Conservation (phyloP, 2,329 filamentous ascomycete species). For the Trichoderma oligosporum region DNA sequence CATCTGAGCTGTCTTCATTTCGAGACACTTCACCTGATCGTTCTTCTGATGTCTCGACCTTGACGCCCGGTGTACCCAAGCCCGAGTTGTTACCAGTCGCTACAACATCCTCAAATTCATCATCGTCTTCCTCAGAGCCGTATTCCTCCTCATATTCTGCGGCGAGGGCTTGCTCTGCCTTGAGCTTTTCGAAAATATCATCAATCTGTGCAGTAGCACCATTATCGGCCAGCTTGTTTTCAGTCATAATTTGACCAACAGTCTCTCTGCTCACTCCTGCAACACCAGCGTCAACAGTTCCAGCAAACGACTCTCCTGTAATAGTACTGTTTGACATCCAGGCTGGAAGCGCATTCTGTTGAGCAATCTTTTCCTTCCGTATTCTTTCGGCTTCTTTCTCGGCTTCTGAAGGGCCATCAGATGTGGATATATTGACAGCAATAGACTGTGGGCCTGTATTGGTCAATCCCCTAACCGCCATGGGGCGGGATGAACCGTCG, state of each 20-base stretch:
- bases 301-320: slow-evolving; percentile 57
- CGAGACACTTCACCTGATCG: slow-evolving; percentile 19
- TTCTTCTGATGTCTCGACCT: slow-evolving; percentile 34
- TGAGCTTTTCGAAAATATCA: slow-evolving; percentile 64
- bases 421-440: slow-evolving; percentile 64
- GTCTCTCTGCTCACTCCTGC: slow-evolving; percentile 38
- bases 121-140: slow-evolving; percentile 38
- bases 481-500: slow-evolving; percentile 51
- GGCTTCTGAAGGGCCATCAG: slow-evolving; percentile 62
- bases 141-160: slow-evolving; percentile 35
- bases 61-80: slow-evolving; percentile 34
- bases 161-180: slow-evolving; percentile 51
- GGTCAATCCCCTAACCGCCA: slow-evolving; percentile 65
- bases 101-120: slow-evolving; percentile 51
- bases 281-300: slow-evolving; percentile 22
- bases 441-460: slow-evolving; percentile 66
- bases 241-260: slow-evolving; percentile 44
- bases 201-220: slow-evolving; percentile 58
- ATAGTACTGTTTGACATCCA: slow-evolving; percentile 73
- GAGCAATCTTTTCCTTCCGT: slow-evolving; percentile 61
- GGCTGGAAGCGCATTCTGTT: slow-evolving; percentile 65
- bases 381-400: slow-evolving; percentile 62
- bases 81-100: slow-evolving; percentile 34
- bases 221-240: slow-evolving; percentile 40
- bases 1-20: slow-evolving; percentile 36